Evolutionary conservation across 2,329 filamentous ascomycete genomes (phyloP), one percentile per base, ranked within the genome.

Genomic region (Knufia fluminis): DNA sequence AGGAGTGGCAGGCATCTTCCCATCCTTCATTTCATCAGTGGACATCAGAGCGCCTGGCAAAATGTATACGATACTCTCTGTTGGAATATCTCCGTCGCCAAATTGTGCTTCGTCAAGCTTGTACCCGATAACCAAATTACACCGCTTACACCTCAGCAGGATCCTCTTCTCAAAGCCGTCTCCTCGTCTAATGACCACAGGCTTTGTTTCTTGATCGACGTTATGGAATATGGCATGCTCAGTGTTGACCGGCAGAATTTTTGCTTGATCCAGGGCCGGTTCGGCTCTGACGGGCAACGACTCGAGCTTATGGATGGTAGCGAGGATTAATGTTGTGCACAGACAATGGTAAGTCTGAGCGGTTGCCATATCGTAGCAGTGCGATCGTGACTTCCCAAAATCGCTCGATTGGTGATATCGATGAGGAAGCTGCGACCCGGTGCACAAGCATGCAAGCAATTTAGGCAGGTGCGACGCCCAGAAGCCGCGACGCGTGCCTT

Each of bases 131-230:
- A 76, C 71, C 23, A 83, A 61, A 26, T 71, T 69, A 67, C 83
- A 86, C 49, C 82, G 66, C 10, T 69, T 73, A 64, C 83, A 86
- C 19, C 75, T 69, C 54, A 77, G 68, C 3, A 79, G 57, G 50
- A 75, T 69, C 16, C 83, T 66, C 68, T 83, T 85, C 68, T 86
- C 83, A 53, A 85, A 85, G 3, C 82, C 83, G 51, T 83, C 77
- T 53, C 75, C 72, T 9, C 75, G 69, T 1, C 74, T 67, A 4
- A 83, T 67, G 0, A 83, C 65, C 9, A 72, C 70, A 4, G 74
- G 62, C 33, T 71, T 72, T 1, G 67, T 62, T 51, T 79, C 76
- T 0, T 67, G 64, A 1, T 66, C 59, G 0, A 75, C 71, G 76
- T 76, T 52, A 75, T 75, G 60, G 71, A 67, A 49, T 66, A 66